Evolutionary conservation across 768 basidiomycete species (phyloP), one percentile per base, ranked within the genome.

Genomic region (Russula brevipes): DNA sequence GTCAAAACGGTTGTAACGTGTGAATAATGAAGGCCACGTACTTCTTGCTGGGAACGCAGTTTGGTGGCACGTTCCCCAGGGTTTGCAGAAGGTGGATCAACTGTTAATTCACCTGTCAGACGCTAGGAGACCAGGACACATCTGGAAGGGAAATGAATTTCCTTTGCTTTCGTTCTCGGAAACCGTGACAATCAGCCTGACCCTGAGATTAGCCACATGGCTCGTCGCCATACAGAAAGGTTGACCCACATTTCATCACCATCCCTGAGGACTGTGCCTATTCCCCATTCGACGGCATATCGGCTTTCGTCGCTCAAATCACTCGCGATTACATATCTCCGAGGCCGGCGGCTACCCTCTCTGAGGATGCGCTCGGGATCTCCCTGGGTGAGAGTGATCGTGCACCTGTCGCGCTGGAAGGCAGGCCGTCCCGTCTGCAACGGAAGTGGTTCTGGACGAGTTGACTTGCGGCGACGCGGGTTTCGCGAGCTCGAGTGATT

Each of bases 241-340:
- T 5, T 55, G 19, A 72, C 79, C 57, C 58, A 84, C 86, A 94
- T 78, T 75, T 95, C 91, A 70, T 99, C 97, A 2, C 96, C 96
- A 74, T 98, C 94, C 65, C 94, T 78, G 64, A 97, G 77, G 2
- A 98, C 96, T n/a, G 96, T 98, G 2, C 95, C 96, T 59, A 98
- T 95, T 10, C 91, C 93, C 97, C 96, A 99, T 73, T 98, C 95
- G 6, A 98, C 85, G 0, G 97, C 97, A 73, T 95, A 99, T 39
- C 88, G 80, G 74, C 86, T 88, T 76, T 99, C 96, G 68, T 97
- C 92, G 64, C 90, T 93, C 69, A 98, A 73, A 81, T 99, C 97
- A 71, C 94, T 97, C 5, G 94, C 90, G 24, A 98, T 88, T 11
- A 97, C 79, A 74, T 98, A 99, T 64, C 75, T 76, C 64, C 83